Base-by-base conservation (phyloP, 1,284 basidiomycete genomes). In the Ceratorhiza oryzae-sativae region DNA sequence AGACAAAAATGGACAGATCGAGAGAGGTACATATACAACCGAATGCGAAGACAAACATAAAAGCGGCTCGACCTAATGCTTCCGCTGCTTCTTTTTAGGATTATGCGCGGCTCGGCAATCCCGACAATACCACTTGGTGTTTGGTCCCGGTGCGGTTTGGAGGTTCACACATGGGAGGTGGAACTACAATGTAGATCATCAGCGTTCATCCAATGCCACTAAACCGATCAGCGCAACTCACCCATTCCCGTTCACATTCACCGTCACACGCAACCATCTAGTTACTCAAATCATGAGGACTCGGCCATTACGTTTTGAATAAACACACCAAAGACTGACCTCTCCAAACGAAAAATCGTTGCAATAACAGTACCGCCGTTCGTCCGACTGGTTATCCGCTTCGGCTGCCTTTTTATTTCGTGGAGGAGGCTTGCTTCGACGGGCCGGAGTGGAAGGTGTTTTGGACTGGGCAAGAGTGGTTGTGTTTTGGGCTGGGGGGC, bases 221-320 rank as follows among this genome's bases (percentile, higher is more conserved):
- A 74, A 60, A 65, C 48, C 9, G 13, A 6, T 10, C 4, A 48
- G 32, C 13, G 42, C 9, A 23, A 82, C 87, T 77, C 76, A 89
- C 91, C 93, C 93, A 95, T 86, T 94, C 91, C 45, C 83, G 81
- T 75, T 85, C 81, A 77, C 93, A 95, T 36, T 81, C 79, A 74
- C 86, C 86, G 78, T 95, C 93, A 77, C 93, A 95, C 2, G 83
- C 92, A 73, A 95, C 88, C 93, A 95, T 94, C 91, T 93, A 75
- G 8, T 32, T 41, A n/a, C 9, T 20, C n/a, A n/a, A 32, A 34
- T 56, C 34, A 20, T 56, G 6, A 56, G 30, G 6, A 51, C 13
- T 10, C n/a, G 13, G 2, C 20, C 36, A 9, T 23, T 58, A 25
- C 18, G 39, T 12, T 49, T 20, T 41, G 30, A 10, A 30, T 2